These are phyloP conservation scores for Coemansia umbellata DNA, from an alignment of 192 early-diverging fungal genomes.

Conservation along the genomic window DNA sequence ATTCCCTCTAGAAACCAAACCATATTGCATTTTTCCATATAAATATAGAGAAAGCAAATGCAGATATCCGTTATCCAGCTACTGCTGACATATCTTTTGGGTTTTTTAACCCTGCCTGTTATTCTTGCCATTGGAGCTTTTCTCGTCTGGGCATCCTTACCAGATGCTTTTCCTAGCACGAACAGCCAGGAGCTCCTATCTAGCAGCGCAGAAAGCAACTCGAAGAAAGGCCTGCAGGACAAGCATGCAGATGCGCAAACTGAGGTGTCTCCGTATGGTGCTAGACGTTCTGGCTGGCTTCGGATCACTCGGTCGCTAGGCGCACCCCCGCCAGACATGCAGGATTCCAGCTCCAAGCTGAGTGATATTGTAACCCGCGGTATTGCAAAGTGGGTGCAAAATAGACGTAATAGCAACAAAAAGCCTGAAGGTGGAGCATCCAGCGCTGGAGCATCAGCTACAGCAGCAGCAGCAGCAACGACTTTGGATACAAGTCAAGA, in stretches of 20 bases:
- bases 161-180: background rate
- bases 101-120: conserved; percentile 37
- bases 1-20: too few relatives aligned
- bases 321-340: conserved; percentile 7
- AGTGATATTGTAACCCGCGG: conserved; percentile 43
- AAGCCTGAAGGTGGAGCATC: conserved; percentile 12
- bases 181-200: background rate
- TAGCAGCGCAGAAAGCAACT: background rate
- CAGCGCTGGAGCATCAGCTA: background rate
- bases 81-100: conserved; percentile 38
- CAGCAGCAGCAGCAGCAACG: conserved; percentile 7
- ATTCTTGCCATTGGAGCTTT: conserved; percentile 14
- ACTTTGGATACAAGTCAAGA: conserved; percentile 36
- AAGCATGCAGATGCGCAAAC: background rate
- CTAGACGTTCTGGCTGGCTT: conserved; percentile 46
- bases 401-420: conserved; percentile 24
- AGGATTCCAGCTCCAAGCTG: conserved; percentile 20
- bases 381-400: conserved; percentile 39
- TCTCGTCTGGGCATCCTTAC: conserved; percentile 23
- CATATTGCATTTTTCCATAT: too few relatives aligned
- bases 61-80: conserved; percentile 18
- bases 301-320: conserved; percentile 41
- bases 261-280: conserved; percentile 26
- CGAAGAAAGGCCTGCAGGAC: background rate
- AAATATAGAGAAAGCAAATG: background rate